Evolutionary conservation across 805 yeast species (phyloP), one percentile per base, ranked within the genome.

Genomic region (Wickerhamomyces strasburgensis): DNA sequence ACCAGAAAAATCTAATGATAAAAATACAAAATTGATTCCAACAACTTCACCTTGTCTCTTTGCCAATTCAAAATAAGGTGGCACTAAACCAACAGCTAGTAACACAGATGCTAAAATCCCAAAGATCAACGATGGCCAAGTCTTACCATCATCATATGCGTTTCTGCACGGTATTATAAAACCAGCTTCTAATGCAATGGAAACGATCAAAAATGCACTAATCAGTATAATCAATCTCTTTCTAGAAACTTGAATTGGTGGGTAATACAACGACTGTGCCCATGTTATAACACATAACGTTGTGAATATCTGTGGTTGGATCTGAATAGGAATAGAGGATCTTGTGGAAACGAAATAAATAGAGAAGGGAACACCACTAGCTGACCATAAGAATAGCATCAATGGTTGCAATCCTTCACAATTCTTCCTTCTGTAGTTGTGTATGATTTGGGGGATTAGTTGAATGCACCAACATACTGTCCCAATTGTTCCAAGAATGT

Each of bases 381-480:
- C 54, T 10, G 48, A 27, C 96, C 96, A 89, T n/a, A 87, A 60
- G 37, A 86, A 73, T 71, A 86, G 68, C 96, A 89, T 88, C 19
- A 73, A 13, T 5, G 89, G 87, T 1, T 93, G 95, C 3, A 89
- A 59, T 0, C 98, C 97, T 15, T 79, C 82, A 40, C 95, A 84
- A 52, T 86, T 76, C 50, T 90, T 87, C 6, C 71, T 72, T 43
- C 70, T 68, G 61, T 74, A 87, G 54, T 90, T 89, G 52, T 78
- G 70, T 32, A 77, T 66, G 35, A 88, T 81, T 54, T 85, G 98
- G 3, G 97, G 97, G 1, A 87, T 68, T 47, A 89, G 62, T 60
- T 90, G 97, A 48, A 89, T 67, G 57, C 97, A 89, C 97, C 97
- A 90, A 37, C 84, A 70, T 2, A 89, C 77, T 0, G 97, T 89